Conservation (phyloP, 164 flowering plant genomes). For the Tinospora cordifolia region DNA sequence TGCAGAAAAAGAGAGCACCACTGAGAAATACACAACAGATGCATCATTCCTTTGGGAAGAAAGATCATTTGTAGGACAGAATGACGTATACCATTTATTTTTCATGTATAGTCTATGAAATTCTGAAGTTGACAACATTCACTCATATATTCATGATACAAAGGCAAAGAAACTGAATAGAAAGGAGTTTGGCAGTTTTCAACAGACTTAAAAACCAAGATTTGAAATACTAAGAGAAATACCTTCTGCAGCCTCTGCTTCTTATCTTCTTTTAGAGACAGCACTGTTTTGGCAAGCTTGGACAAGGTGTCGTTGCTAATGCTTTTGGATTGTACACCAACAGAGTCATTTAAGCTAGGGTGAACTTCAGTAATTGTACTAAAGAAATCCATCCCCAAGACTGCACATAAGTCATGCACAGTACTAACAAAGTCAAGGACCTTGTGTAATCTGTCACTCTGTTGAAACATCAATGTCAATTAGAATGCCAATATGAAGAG, state of each 20-base stretch:
- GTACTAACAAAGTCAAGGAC: conserved; percentile 89
- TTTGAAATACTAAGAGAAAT: conserved; percentile 8
- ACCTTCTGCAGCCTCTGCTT: conserved; percentile 80
- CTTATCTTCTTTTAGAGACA: conserved; percentile 73
- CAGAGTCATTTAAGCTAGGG: conserved; percentile 79
- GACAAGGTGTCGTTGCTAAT: conserved; percentile 84
- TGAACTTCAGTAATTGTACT: conserved; percentile 86
- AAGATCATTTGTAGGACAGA: neutral
- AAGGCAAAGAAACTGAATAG: no score
- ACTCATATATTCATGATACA: neutral
- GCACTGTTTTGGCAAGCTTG: conserved; percentile 67
- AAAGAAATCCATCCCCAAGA: conserved; percentile 86
- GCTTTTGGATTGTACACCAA: conserved; percentile 78
- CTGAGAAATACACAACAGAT: no score
- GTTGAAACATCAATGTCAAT: conserved; percentile 16
- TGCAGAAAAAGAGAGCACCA: no score
- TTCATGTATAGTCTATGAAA: neutral
- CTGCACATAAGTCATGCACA: conserved; percentile 90
- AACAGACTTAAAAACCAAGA: neutral
- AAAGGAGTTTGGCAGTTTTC: no score
- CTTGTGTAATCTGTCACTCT: conserved; percentile 89
- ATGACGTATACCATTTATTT: no score
- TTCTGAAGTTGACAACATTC: neutral
- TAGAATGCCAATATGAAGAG: neutral
- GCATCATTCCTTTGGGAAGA: neutral